These are phyloP conservation scores for Musa balbisiana DNA, from an alignment of 202 grass and related monocot species.

Conservation along the genomic window DNA sequence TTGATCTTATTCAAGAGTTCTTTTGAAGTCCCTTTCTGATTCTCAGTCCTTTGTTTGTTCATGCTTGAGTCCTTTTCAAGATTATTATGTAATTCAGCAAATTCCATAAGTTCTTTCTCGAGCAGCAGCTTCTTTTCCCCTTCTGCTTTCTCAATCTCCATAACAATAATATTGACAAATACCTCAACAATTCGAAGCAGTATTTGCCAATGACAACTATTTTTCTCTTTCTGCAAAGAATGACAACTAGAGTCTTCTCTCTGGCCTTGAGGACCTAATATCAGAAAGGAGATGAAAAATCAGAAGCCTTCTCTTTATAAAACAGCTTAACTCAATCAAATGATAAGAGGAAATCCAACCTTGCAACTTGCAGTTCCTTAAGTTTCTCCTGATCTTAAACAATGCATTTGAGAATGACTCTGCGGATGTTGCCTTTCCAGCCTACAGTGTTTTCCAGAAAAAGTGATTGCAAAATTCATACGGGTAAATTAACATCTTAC, in stretches of 20 bases:
- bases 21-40: slow-evolving; percentile 37
- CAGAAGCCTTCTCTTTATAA: neutral
- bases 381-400: slow-evolving; percentile 49
- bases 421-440: slow-evolving; percentile 46
- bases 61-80: slow-evolving; percentile 50
- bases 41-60: slow-evolving; percentile 33
- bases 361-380: slow-evolving; percentile 45
- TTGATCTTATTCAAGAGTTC: slow-evolving; percentile 43
- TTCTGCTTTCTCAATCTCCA: slow-evolving; percentile 46
- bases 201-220: slow-evolving; percentile 28
- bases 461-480: slow-evolving; percentile 16
- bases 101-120: slow-evolving; percentile 74
- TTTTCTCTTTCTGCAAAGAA: slow-evolving; percentile 30
- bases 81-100: slow-evolving; percentile 43
- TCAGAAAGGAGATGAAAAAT: slow-evolving; percentile 15
- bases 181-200: slow-evolving; percentile 63
- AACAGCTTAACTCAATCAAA: neutral
- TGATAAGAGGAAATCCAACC: slow-evolving; percentile 35
- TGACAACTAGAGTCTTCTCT: slow-evolving; percentile 44
- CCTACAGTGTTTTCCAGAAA: slow-evolving; percentile 35
- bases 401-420: slow-evolving; percentile 67
- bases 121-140: slow-evolving; percentile 41
- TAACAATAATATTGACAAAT: slow-evolving; percentile 48
- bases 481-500: slow-evolving; percentile 6
- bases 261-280: slow-evolving; percentile 46